Base-by-base conservation (phyloP, 106 monocot species). In the Dendrobium chrysotoxum region DNA sequence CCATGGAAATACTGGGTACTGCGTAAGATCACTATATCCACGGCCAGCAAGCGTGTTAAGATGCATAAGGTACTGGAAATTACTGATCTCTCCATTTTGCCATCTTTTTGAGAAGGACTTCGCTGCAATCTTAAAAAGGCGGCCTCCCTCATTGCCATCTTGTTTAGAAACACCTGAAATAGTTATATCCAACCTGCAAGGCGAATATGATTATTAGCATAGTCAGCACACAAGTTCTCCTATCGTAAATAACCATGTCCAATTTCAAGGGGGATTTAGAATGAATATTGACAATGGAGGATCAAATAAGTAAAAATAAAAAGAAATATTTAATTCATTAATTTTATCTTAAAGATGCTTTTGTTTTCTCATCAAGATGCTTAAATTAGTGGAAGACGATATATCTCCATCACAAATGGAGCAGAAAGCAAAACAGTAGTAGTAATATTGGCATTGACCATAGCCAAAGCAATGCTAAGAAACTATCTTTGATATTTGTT, bases 1-100 rank as follows among this genome's bases (percentile, higher is more conserved):
- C 99, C 99, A 99, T 41, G 99, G 99, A 79, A 99, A 99, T n/a
- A 99, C 99, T 75, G 99, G 99, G 80, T 99, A 99, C 47, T 99
- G 99, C 0, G 99, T 99, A 38, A 99, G 95, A 79, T 99, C 99
- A 78, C 93, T 99, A 79, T 99, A 99, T 54, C 99, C 99, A 81
- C 99, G 95, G 42, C 99, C 99, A 64, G 99, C 99, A 78, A 99
- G 90, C 20, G 99, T 99, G 58, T 99, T 99, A 35, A 99, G 95
- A 85, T 99, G 99, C 99, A 99, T 99, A 6, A 99, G 86, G 78
- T 99, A 99, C 76, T 99, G 99, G 78, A 99, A 99, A 71, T 99
- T 99, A 80, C 91, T 99, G 31, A 99, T 99, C 83, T 99, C 99
- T 82, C 99, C 95, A 89, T 88, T 99, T 76, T 99, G 99, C 99